Base-by-base conservation (phyloP, 1,139 yeast genomes). In the Sugiyamaella grinbergsii region DNA sequence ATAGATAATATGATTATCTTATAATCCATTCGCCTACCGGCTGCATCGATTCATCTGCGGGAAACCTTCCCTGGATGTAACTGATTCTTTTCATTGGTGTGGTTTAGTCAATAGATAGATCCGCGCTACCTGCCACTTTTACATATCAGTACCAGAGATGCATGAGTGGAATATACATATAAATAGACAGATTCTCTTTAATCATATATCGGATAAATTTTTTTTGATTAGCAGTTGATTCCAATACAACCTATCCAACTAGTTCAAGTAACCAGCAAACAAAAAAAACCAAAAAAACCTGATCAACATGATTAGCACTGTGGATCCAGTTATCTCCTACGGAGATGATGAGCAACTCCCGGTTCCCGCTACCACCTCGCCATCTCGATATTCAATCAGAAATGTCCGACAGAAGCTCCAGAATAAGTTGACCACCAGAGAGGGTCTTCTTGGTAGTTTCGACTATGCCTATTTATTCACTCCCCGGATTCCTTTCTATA, bases 371-470 rank as follows among this genome's bases (percentile, higher is more conserved):
- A 40, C 44, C 23, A 28, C 32, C 23, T 26, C 44, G 16, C 29
- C 44, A 15, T 18, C 26, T n/a, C n/a, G 7, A 15, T 18, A 31
- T 31, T 23, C 33, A 2, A 13, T 31, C 36, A 40, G 28, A 24
- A 28, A 28, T 3, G 44, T 24, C 10, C 36, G 26, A 6, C 18
- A 37, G 23, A 26, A 19, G 1, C 19, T 38, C n/a, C 29, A 20
- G 18, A 28, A 32, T 13, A 63, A 63, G 50, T 53, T 64, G 52
- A 62, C 64, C 42, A 85, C 95, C 37, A 79, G 73, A 54, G 88
- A 85, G 33, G 96, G 96, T 8, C 66, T 87, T 39, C 61, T 89
- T 13, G 96, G 96, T 34, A 91, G 85, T 63, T 88, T 87, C 63
- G 89, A 89, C 71, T 89, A 89, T 65, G 79, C 74, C 26, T 83